Evolutionary conservation across 495 filamentous ascomycete genomes (phyloP).

Genomic region (Podospora comata): DNA sequence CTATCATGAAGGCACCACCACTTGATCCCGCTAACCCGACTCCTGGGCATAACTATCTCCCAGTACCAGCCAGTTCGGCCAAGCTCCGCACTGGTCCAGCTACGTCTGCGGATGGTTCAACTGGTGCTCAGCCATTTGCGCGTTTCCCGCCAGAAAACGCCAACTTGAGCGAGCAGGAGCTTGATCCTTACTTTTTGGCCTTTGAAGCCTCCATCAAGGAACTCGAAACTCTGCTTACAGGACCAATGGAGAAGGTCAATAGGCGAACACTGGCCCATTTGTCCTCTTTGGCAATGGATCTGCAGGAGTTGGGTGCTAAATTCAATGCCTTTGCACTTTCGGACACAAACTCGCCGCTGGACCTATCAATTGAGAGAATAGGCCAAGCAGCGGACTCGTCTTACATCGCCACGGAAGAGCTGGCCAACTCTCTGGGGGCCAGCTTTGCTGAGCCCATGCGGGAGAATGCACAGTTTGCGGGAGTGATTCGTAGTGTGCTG

Average conservation of each 20-base stretch:
- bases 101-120: constrained; percentile 41
- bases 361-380: constrained; percentile 89
- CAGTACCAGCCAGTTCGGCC: constrained; percentile 76
- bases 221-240: constrained; percentile 78
- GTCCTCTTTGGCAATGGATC: constrained; percentile 74
- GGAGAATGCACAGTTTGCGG: constrained; percentile 94
- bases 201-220: constrained; percentile 87
- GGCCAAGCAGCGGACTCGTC: constrained; percentile 95
- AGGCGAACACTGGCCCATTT: constrained; percentile 82
- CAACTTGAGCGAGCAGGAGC: constrained; percentile 76
- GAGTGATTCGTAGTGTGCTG: constrained; percentile 83
- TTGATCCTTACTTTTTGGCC: constrained; percentile 91
- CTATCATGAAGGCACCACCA: constrained; percentile 87
- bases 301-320: constrained; percentile 85
- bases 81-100: constrained; percentile 67
- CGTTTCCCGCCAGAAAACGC: constrained; percentile 80
- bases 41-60: constrained; percentile 82
- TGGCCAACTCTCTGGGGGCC: constrained; percentile 76
- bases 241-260: constrained; percentile 94
- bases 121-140: constrained; percentile 61
- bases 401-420: constrained; percentile 91
- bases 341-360: constrained; percentile 80
- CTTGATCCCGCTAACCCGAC: constrained; percentile 88
- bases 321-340: constrained; percentile 98
- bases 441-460: constrained; percentile 96